Percentiles rank a stretch among this genome's conserved stretches.
Evolutionary conservation across 371 early-diverging fungal species (phyloP).

Genomic region (Mucor lusitanicus): DNA sequence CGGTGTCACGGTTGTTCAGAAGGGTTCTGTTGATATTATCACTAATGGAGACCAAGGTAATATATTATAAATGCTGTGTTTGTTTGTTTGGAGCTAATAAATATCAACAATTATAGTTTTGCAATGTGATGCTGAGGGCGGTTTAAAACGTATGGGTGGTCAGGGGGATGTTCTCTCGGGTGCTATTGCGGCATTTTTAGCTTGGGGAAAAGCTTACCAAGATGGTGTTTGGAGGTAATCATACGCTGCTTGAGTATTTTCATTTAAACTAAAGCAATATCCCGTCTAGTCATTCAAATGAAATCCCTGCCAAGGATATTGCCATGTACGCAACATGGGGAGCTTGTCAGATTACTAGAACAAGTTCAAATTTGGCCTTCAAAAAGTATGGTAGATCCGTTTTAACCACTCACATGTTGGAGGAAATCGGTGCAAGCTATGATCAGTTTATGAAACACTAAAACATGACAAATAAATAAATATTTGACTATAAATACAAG

Average conservation of each 20-base stretch:
- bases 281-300: conserved; percentile 37
- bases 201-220: conserved; percentile 79
- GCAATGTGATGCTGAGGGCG: conserved; percentile 67
- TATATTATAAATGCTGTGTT: background rate
- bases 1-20: conserved; percentile 81
- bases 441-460: conserved; percentile 26
- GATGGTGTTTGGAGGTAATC: conserved; percentile 61
- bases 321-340: conserved; percentile 73
- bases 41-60: conserved; percentile 61
- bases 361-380: conserved; percentile 70
- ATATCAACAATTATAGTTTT: conserved; percentile 40
- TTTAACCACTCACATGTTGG: conserved; percentile 74
- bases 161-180: conserved; percentile 98
- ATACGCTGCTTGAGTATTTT: background rate
- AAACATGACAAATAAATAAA: conserved; percentile 12
- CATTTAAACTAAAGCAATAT: background rate
- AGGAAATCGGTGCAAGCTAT: conserved; percentile 66
- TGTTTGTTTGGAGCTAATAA: background rate
- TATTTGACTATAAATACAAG: background rate
- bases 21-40: conserved; percentile 84
- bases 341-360: conserved; percentile 68
- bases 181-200: conserved; percentile 82
- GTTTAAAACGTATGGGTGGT: conserved; percentile 94
- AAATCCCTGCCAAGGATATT: conserved; percentile 48
- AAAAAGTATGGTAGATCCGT: conserved; percentile 71